These are phyloP conservation scores for Fraxinus sp. DNA, from an alignment of 305 asterid species.

Conservation along the genomic window DNA sequence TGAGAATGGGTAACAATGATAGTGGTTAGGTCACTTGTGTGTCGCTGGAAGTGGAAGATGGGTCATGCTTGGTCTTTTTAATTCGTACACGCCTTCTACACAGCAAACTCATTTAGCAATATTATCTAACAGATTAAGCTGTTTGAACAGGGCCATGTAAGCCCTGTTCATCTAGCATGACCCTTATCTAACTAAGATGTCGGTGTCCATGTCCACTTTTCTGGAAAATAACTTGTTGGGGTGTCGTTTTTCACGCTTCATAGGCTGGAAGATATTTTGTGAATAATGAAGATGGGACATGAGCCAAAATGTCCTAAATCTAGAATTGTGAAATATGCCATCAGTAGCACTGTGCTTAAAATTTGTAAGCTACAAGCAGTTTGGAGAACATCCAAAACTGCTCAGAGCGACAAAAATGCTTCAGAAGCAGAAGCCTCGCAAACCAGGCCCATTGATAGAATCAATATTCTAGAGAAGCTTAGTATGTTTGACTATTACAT, in stretches of 20 bases:
- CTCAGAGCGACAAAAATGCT: not conserved
- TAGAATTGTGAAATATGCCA: not conserved
- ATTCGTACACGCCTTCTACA: not conserved
- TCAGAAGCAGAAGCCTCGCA: not conserved
- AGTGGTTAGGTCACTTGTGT: not conserved
- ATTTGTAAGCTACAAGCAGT: not conserved
- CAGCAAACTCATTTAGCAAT: not conserved
- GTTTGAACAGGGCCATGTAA: not conserved
- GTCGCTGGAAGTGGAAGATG: not conserved
- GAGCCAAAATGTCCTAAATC: not conserved
- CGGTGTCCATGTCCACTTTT: not conserved
- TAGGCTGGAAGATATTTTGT: not conserved
- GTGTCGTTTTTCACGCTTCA: not conserved
- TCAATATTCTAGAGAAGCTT: not conserved
- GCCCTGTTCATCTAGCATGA: not conserved
- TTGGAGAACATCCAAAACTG: not conserved
- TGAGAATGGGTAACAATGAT: not conserved
- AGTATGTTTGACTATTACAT: not conserved
- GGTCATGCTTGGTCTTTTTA: not conserved
- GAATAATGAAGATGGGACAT: not conserved
- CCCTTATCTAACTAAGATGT: not conserved
- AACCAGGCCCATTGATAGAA: not conserved
- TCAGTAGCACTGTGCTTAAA: not conserved
- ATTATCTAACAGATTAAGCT: not conserved
- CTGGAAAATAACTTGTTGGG: not conserved